Conservation (phyloP, 179 eudicot genomes). For the Heliamphora pulchella region DNA sequence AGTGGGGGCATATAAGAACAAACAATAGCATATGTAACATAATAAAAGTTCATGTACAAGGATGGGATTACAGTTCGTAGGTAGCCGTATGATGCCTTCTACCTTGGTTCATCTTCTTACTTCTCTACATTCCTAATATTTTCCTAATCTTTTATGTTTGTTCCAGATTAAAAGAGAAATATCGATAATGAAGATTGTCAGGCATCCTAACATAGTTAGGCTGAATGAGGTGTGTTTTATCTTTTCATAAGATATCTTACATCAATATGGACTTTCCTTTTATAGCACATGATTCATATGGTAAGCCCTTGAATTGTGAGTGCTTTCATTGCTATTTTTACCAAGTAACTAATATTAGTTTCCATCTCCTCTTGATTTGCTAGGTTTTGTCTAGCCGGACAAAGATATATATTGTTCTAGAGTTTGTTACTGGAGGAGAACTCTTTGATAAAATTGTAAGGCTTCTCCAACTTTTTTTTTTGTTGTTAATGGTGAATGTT, state of each 20-base stretch:
- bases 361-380: background rate
- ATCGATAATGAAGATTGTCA: no score
- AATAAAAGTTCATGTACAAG: background rate
- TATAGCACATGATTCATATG: background rate
- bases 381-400: constrained; percentile 80
- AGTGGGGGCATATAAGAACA: no score
- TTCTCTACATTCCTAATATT: background rate
- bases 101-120: background rate
- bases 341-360: background rate
- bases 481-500: background rate
- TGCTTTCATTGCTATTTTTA: background rate
- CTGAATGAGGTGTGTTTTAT: constrained; percentile 24
- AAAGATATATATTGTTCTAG: constrained; percentile 78
- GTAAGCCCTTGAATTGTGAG: background rate
- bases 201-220: no score
- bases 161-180: no score
- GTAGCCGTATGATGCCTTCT: background rate
- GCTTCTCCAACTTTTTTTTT: constrained; percentile 10
- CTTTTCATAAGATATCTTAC: background rate
- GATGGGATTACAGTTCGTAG: background rate
- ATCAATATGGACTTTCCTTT: constrained; percentile 5
- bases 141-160: constrained; percentile 12
- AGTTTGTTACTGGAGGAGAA: constrained; percentile 91
- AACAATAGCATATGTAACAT: background rate
- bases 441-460: constrained; percentile 89